Conservation (phyloP, 768 basidiomycete genomes). For the Mycena rosella region DNA sequence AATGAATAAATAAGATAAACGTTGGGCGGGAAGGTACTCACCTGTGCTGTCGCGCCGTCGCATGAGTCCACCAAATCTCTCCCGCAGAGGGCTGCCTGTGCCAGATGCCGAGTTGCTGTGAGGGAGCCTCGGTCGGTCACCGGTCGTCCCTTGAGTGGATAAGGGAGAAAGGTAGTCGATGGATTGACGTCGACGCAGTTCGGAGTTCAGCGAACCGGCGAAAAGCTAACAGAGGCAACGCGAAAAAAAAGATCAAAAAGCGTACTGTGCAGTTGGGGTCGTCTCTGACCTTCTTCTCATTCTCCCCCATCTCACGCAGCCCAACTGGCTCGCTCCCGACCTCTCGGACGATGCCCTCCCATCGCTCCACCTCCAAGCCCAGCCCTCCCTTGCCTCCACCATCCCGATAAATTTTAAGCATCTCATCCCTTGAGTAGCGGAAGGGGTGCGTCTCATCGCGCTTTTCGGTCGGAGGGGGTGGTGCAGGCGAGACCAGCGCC, state of each 20-base stretch:
- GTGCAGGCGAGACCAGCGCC: constrained; percentile 71
- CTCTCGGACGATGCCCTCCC: constrained; percentile 91
- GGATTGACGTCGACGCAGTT: constrained; percentile 88
- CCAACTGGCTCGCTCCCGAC: constrained; percentile 77
- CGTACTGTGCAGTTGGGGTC: constrained; percentile 28
- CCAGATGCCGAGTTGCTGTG: constrained; percentile 59
- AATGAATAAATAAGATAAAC: constrained; percentile 31
- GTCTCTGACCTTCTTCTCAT: constrained; percentile 86
- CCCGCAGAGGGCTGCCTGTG: constrained; percentile 70
- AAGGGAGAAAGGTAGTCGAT: constrained; percentile 77
- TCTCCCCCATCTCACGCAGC: constrained; percentile 83
- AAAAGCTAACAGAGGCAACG: constrained; percentile 70
- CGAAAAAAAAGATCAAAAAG: constrained; percentile 40
- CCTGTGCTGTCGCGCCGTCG: constrained; percentile 81
- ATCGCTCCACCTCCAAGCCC: constrained; percentile 88
- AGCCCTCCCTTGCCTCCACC: constrained; percentile 80
- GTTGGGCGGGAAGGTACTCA: constrained; percentile 44
- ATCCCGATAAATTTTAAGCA: constrained; percentile 87
- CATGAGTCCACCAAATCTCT: constrained; percentile 70
- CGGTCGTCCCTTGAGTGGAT: constrained; percentile 58
- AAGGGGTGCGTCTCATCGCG: constrained; percentile 82
- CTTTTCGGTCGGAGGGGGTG: constrained; percentile 63
- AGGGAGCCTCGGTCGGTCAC: constrained; percentile 71
- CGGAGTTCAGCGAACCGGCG: constrained; percentile 86
- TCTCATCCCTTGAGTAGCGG: constrained; percentile 87